phyloP scores from a whole-genome alignment of 148 eudicot genomes.

The Oxyria digyna region DNA sequence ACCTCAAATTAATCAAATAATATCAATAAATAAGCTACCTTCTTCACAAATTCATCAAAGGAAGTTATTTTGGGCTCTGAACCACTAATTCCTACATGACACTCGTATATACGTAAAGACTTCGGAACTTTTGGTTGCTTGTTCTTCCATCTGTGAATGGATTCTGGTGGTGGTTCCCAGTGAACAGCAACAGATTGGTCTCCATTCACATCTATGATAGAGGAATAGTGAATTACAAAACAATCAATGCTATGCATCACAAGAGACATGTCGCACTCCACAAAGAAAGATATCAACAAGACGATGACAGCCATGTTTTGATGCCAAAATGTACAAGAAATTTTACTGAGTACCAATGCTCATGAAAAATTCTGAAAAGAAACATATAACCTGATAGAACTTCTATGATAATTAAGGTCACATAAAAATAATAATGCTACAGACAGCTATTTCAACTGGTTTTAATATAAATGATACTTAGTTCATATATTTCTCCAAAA shows the following conservation, averaged over 20 bases:
- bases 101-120: conserved; percentile 85
- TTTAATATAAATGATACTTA: not conserved
- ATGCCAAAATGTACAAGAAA: not conserved
- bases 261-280: not conserved
- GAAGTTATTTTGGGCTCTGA: conserved; percentile 64
- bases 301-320: not conserved
- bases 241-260: not conserved
- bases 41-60: conserved; percentile 60
- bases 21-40: conserved; percentile 23
- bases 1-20: not conserved
- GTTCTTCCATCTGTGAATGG: conserved; percentile 64
- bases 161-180: conserved; percentile 91
- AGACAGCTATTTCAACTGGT: not conserved
- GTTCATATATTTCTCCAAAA: not conserved
- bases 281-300: not conserved
- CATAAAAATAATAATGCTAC: not conserved
- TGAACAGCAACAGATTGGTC: conserved; percentile 78
- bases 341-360: not conserved
- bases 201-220: conserved; percentile 48
- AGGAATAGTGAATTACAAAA: not conserved
- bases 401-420: not conserved
- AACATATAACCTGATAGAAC: not conserved
- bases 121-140: conserved; percentile 51
- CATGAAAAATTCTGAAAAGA: not conserved
- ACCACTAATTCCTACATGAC: conserved; percentile 89